These are phyloP conservation scores for Seiridium unicorne DNA, from an alignment of 2,329 filamentous ascomycete genomes.

Conservation along the genomic window DNA sequence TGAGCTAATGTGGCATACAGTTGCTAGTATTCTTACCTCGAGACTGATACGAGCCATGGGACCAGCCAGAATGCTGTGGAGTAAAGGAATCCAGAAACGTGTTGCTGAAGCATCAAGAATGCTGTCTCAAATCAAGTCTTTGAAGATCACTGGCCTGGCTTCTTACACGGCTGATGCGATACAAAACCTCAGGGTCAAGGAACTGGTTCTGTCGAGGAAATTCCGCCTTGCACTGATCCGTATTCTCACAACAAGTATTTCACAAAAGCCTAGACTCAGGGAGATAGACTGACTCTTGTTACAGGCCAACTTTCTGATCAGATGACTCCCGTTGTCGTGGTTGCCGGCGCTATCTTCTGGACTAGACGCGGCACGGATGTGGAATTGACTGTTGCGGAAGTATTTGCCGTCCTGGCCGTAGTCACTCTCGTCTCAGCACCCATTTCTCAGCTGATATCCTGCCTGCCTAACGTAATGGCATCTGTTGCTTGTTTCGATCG, in stretches of 20 bases:
- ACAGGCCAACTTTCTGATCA: neutral
- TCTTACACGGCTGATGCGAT: neutral
- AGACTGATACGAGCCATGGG: neutral
- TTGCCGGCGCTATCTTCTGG: conserved; percentile 6
- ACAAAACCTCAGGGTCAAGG: conserved; percentile 1
- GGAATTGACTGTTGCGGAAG: conserved; percentile 36
- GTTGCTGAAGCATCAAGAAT: neutral
- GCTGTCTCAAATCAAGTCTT: conserved; percentile 2
- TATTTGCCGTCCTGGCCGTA: conserved; percentile 27
- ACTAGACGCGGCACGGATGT: conserved; percentile 14
- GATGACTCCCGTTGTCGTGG: neutral
- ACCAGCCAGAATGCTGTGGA: conserved; percentile 5
- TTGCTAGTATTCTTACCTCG: neutral
- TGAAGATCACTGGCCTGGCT: conserved; percentile 1
- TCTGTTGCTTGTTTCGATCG: conserved; percentile 3
- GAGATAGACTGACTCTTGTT: neutral
- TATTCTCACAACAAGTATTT: neutral
- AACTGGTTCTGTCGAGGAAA: conserved; percentile 5
- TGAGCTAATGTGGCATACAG: neutral
- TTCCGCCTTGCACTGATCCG: neutral
- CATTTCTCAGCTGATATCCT: neutral
- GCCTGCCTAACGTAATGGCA: neutral
- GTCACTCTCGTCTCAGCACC: conserved; percentile 11
- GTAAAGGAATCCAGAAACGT: neutral
- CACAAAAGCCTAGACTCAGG: neutral